Evolutionary conservation across 371 early-diverging fungal species (phyloP), one percentile per base, ranked within the genome.

Genomic region (Smittium mucronatum): DNA sequence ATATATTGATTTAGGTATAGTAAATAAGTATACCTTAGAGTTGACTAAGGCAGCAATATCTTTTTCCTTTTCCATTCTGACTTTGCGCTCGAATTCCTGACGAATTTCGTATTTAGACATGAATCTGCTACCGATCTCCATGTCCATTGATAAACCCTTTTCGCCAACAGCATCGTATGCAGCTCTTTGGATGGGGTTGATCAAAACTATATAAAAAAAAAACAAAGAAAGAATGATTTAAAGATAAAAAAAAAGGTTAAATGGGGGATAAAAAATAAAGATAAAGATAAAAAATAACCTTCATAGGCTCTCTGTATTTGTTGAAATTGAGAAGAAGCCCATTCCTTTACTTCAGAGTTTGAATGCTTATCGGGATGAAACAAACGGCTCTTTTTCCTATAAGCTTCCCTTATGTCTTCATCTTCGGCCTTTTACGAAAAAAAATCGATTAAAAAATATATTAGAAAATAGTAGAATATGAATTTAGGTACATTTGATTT

Each of bases 91-190:
- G 73, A 88, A 95, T 76, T 92, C 93, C n/a, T 86, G 89, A 31
- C 88, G 82, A 70, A 95, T 81, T 86, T 95, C 93, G 71, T 93
- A 89, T 34, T 88, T 83, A 26, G 95, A 86, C 71, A 91, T 89
- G 63, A 86, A 80, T 61, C 84, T 82, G 32, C 83, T 85, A 28
- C 92, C 90, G 2, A 95, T 80, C 34, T 91, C 93, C 89, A 87
- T 88, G 64, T 79, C 82, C 31, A 84, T 83, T 32, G 79, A 81
- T 17, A 94, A 72, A 17, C 93, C 97, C 70, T 92, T 86, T 70
- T 88, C 89, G 16, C 98, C 98, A 68, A 93, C 93, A 29, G 83
- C 84, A 76, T 99, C 97, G 75, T 98, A 98, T 34, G 92, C 86
- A 15, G 87, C 84, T 63, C 98, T 85, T 68, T 86, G 86, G 28